phyloP scores from a whole-genome alignment of 2,329 filamentous ascomycete species.

The Aspergillus tanneri region DNA sequence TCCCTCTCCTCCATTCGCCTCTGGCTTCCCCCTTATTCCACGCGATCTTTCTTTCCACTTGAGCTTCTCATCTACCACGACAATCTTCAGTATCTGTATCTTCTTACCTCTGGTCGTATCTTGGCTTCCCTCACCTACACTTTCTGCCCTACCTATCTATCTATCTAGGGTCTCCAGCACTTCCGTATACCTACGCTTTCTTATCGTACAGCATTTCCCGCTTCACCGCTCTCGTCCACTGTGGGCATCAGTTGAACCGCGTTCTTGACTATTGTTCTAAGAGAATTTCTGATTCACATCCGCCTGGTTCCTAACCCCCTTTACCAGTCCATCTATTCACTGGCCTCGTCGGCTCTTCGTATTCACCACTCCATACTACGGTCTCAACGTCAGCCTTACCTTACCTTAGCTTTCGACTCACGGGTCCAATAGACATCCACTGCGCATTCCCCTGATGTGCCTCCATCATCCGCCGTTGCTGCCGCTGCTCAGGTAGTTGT shows the following conservation, averaged over 20 bases:
- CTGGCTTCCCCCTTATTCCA: neutral
- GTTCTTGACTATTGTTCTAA: neutral
- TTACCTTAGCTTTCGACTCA: constrained; percentile 13
- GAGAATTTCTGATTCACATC: neutral
- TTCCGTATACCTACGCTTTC: neutral
- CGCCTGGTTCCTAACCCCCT: neutral
- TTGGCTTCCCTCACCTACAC: neutral
- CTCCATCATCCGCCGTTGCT: constrained; percentile 25
- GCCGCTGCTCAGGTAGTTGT: constrained; percentile 38
- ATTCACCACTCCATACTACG: constrained; percentile 1
- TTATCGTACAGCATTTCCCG: constrained; percentile 14
- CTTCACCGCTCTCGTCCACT: constrained; percentile 22
- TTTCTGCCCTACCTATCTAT: constrained; percentile 5
- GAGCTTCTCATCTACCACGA: too few species aligned
- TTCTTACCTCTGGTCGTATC: constrained; percentile 1
- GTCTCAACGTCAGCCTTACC: neutral
- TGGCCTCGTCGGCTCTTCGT: neutral
- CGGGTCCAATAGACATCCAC: constrained; percentile 9
- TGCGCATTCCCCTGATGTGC: constrained; percentile 36
- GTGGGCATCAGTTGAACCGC: neutral
- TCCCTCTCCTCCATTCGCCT: constrained; percentile 4
- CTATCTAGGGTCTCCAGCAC: neutral
- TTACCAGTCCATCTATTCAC: neutral
- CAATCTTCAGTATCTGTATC: too few species aligned
- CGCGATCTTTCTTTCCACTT: too few species aligned